phyloP scores from a whole-genome alignment of 495 filamentous ascomycete genomes.

The Penicillium bovifimosum region DNA sequence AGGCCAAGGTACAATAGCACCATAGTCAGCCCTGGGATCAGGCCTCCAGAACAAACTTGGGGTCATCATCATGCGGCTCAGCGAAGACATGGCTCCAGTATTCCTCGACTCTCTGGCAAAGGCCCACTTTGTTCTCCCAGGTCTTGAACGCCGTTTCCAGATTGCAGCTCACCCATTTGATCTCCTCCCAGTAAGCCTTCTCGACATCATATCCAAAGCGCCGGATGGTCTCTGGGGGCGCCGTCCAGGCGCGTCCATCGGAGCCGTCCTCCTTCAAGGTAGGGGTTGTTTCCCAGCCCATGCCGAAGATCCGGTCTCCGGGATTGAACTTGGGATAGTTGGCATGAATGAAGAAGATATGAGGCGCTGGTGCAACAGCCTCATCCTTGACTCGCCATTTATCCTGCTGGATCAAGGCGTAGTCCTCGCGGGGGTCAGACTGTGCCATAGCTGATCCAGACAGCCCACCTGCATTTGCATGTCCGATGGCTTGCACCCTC shows the following conservation, averaged over 20 bases:
- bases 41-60: constrained; percentile 27
- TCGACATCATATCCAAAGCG: constrained; percentile 50
- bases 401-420: constrained; percentile 29
- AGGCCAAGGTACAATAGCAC: neutral
- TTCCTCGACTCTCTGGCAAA: constrained; percentile 34
- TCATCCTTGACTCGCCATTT: constrained; percentile 38
- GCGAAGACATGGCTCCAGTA: constrained; percentile 43
- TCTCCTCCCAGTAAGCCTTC: constrained; percentile 47
- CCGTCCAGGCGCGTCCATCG: constrained; percentile 39
- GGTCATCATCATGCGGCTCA: constrained; percentile 33
- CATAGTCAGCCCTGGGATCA: constrained; percentile 5
- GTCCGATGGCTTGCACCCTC: constrained; percentile 38
- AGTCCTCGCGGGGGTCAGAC: constrained; percentile 43
- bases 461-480: constrained; percentile 26
- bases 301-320: constrained; percentile 37
- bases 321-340: constrained; percentile 54
- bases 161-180: constrained; percentile 45
- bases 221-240: constrained; percentile 29
- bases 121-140: constrained; percentile 33
- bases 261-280: constrained; percentile 35
- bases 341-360: constrained; percentile 49
- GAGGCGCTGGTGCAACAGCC: constrained; percentile 24
- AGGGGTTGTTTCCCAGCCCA: constrained; percentile 35
- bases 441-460: constrained; percentile 41
- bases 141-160: constrained; percentile 34